Evolutionary conservation across 305 asterid genomes (phyloP), one percentile per base, ranked within the genome.

Genomic region (Solanum hybrid): DNA sequence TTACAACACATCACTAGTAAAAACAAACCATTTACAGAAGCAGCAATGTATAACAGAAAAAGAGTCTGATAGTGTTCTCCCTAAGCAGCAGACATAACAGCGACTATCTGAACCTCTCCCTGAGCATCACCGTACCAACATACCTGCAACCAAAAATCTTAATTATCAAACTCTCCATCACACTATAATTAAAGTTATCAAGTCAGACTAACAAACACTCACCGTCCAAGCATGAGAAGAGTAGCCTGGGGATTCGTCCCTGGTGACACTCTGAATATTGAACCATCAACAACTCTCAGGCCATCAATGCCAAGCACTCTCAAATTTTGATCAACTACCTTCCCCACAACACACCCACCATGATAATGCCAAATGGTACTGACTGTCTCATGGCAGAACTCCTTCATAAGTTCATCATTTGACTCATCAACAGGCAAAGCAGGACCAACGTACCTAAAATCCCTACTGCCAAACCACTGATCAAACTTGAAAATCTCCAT

Each of bases 241-340:
- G 98, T 97, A 31, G 99, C 99, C 92, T 96, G 99, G 84, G 99
- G 99, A 90, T 97, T 97, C 42, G 99, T 97, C 67, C 99, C 99
- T 0, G 98, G 99, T 0, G 99, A 97, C 16, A 97, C 90, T 1
- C 93, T 86, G 77, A 97, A 92, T 1, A 92, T 91, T 0, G 99
- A 96, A 40, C 99, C 98, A 91, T 97, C 99, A 7, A 97, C 96
- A 8, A 96, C 95, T 89, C 99, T 93, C 28, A 97, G 94, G 11
- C 90, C 93, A 81, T 92, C 92, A 20, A 96, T 83, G 4, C 99
- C 99, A 4, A 92, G 69, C 40, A 97, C 96, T 89, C 91, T 94
- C 26, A 95, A 93, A 40, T 95, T 90, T 29, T 90, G 85, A 91
- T 97, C 98, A 9, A 96, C 98, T 11, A 97, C 99, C 89, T 90